phyloP scores from a whole-genome alignment of 2,329 filamentous ascomycete genomes.

The Xylaria arbuscula region DNA sequence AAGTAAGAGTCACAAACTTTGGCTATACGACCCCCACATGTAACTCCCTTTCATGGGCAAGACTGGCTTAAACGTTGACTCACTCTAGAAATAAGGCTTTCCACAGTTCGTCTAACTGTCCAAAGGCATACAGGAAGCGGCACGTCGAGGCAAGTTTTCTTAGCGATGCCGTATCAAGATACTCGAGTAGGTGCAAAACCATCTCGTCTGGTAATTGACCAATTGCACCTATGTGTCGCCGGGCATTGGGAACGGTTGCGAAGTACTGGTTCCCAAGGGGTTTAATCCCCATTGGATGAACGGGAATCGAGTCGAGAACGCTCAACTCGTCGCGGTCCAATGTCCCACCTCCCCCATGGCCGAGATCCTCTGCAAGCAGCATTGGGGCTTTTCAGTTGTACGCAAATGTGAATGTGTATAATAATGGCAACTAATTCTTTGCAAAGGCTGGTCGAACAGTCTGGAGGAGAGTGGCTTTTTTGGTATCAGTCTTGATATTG shows the following conservation, averaged over 20 bases:
- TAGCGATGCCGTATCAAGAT: slow-evolving; percentile 72
- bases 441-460: too few relatives aligned
- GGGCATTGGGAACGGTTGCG: slow-evolving; percentile 73
- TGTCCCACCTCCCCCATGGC: slow-evolving; percentile 35
- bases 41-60: slow-evolving; percentile 11
- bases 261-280: slow-evolving; percentile 86
- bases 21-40: not conserved
- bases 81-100: slow-evolving; percentile 86
- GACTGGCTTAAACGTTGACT: slow-evolving; percentile 56
- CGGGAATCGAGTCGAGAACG: slow-evolving; percentile 66
- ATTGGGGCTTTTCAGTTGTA: slow-evolving; percentile 34
- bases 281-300: slow-evolving; percentile 85
- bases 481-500: not conserved
- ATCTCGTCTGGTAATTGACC: slow-evolving; percentile 82
- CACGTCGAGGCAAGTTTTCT: slow-evolving; percentile 79
- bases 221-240: slow-evolving; percentile 73
- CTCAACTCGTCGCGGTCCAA: slow-evolving; percentile 34
- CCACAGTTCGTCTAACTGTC: slow-evolving; percentile 87
- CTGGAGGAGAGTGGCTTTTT: not conserved
- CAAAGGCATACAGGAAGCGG: slow-evolving; percentile 87
- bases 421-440: not conserved
- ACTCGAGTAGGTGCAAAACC: slow-evolving; percentile 79
- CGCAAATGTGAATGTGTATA: not conserved
- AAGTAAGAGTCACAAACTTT: not conserved
- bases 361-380: slow-evolving; percentile 42